Base-by-base conservation (phyloP, 2,329 filamentous ascomycete species). In the Penicillium sp. region DNA sequence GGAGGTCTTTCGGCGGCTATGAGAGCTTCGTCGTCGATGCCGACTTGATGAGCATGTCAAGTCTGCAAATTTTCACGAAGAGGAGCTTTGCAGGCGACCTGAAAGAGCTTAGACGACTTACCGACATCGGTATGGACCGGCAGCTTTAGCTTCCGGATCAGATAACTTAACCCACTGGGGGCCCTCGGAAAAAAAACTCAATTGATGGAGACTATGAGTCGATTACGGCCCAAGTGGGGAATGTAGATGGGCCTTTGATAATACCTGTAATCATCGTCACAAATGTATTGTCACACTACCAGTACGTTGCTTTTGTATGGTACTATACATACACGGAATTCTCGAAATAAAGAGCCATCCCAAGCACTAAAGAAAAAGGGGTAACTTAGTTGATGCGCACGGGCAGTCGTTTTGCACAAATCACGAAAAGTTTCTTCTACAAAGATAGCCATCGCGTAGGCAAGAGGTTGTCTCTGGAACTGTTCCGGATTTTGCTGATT, bases 91-190 rank as follows among this genome's bases (percentile, higher is more conserved):
- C 9, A 58, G 50, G 22, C 16, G 33, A 35, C 49, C 56, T 36
- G 56, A 56, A 62, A 49, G 11, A 27, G 37, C 35, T 41, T 60
- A 50, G 49, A 36, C 7, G 11, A 54, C 58, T 53, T 60, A 40
- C 60, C 61, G 61, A 64, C 57, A 60, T 64, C 61, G 61, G 54
- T 62, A 54, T 54, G 39, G 40, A 44, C 41, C 49, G 50, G 49
- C 18, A 37, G 24, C 18, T 56, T 56, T 46, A 35, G 39, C 24
- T 41, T 55, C 57, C 52, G 31, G 59, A 57, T 47, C 55, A 58
- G 55, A 57, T 57, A 56, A 59, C 55, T 37, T n/a, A 59, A 37
- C 37, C 59, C 50, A 61, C 59, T 41, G 37, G 37, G 18, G 27
- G 47, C 40, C 24, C 16, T 60, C 49, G 31, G 49, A 19, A 41